Conservation (phyloP, 768 basidiomycete species). For the Boletus vermiculosoides region DNA sequence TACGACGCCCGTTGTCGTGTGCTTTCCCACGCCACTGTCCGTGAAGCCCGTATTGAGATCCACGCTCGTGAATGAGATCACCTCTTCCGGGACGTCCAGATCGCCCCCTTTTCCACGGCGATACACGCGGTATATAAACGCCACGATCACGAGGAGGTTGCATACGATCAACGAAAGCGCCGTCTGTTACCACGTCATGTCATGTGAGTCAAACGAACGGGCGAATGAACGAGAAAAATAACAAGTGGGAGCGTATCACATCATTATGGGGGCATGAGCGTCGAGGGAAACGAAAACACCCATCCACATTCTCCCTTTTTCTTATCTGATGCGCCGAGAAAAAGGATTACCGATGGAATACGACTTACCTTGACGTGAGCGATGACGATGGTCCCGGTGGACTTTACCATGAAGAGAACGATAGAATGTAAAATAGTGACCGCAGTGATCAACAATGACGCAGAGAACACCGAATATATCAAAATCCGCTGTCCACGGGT, state of each 20-base stretch:
- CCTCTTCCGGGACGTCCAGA: not conserved
- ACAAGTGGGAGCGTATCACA: not conserved
- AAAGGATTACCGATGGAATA: not conserved
- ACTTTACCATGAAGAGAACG: not conserved
- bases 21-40: not conserved
- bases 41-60: constrained; percentile 7
- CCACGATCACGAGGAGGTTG: constrained; percentile 27
- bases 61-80: constrained; percentile 14
- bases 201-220: not conserved
- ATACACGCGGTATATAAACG: constrained; percentile 21
- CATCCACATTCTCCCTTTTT: not conserved
- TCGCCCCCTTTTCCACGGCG: not conserved
- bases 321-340: not conserved
- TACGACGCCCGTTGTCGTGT: not conserved
- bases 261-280: not conserved
- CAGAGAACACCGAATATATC: constrained; percentile 20
- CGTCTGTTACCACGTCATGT: constrained; percentile 6
- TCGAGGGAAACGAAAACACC: not conserved
- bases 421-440: constrained; percentile 20
- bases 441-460: constrained; percentile 17
- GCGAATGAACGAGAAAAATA: too few relatives aligned
- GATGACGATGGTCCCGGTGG: constrained; percentile 14
- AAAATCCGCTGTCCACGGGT: constrained; percentile 12
- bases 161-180: constrained; percentile 27
- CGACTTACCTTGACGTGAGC: constrained; percentile 24